phyloP scores from a whole-genome alignment of 768 basidiomycete genomes.

The Lactarius sp. region DNA sequence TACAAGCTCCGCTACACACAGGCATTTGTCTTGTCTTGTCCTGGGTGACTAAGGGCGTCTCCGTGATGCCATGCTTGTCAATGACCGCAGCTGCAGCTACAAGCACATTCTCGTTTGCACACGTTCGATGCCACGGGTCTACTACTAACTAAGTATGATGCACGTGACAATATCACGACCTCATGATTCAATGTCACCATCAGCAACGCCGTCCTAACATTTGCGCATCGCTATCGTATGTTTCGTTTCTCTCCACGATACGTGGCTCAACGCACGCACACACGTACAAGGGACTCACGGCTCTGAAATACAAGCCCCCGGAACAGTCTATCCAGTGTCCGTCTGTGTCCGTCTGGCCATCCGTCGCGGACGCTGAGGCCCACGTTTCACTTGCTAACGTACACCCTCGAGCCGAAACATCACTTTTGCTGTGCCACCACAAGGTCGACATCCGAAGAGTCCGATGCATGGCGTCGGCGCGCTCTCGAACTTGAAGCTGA shows the following conservation, averaged over 20 bases:
- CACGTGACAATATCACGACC: too few relatives aligned
- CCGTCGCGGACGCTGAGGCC: background rate
- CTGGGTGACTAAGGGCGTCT: too few relatives aligned
- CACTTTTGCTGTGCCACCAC: conserved; percentile 5
- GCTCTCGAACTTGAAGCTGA: conserved; percentile 13
- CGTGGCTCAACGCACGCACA: too few relatives aligned
- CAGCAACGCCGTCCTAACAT: background rate
- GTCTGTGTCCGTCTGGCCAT: background rate
- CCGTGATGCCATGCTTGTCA: too few relatives aligned
- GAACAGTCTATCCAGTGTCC: conserved; percentile 5
- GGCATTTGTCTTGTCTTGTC: too few relatives aligned
- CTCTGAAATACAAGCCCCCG: conserved; percentile 16
- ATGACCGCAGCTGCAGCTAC: too few relatives aligned
- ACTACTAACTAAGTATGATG: too few relatives aligned
- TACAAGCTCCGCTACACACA: too few relatives aligned
- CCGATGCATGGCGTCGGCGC: conserved; percentile 16
- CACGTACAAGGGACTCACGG: background rate
- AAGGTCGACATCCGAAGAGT: background rate
- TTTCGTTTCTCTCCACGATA: too few relatives aligned
- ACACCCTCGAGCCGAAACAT: conserved; percentile 3
- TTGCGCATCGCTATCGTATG: conserved; percentile 19
- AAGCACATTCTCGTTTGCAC: too few relatives aligned
- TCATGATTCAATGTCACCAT: background rate
- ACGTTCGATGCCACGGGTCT: too few relatives aligned
- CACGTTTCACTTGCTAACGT: conserved; percentile 2